Base-by-base conservation (phyloP, 2,329 filamentous ascomycete genomes). In the Clonostachys rosea region DNA sequence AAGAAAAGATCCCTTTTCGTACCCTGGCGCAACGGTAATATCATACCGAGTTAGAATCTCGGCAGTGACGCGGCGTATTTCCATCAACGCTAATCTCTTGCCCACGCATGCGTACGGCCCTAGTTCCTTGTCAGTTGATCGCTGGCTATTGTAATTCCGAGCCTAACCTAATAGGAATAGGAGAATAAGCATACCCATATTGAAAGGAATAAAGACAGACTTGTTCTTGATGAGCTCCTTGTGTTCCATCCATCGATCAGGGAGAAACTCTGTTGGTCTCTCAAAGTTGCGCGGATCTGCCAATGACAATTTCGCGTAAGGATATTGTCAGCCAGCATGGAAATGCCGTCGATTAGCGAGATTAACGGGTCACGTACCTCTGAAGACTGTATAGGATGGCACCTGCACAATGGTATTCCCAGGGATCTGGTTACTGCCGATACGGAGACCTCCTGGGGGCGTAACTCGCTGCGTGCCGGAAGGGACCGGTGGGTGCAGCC, bases 401-500 rank as follows among this genome's bases (percentile, higher is more conserved):
- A 63, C 43, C 4, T 58, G 55, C 6, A 71, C 54, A n/a, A 64
- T 60, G 7, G 58, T 63, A 40, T 62, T 57, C 1, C 66, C 68
- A 0, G 68, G 67, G n/a, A 70, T 61, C 33, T 59, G 62, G 0
- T 43, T 52, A 1, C 60, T 58, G 1, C 56, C 65, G 7, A 73
- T 55, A 6, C 50, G 49, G 18, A 66, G 47, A 2, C 68, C 68
- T 44, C 65, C 60, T 0, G 59, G 54, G 0, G 67, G 66, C 1
- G 67, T 69, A 10, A 60, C 48, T 4, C 68, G 56, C 36, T 60
- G 55, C 8, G 62, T 36, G 5, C 62, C 64, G 2, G 57, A 54
- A 1, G 62, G 61, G 2, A 67, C 58, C 6, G 65, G 54, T 3
- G 67, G 66, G 47, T 65, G 55, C 5, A 70, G 52, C 1, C 67